Evolutionary conservation across 176 grass and related monocot genomes (phyloP), one percentile per base, ranked within the genome.

Genomic region (Chloris gayana): DNA sequence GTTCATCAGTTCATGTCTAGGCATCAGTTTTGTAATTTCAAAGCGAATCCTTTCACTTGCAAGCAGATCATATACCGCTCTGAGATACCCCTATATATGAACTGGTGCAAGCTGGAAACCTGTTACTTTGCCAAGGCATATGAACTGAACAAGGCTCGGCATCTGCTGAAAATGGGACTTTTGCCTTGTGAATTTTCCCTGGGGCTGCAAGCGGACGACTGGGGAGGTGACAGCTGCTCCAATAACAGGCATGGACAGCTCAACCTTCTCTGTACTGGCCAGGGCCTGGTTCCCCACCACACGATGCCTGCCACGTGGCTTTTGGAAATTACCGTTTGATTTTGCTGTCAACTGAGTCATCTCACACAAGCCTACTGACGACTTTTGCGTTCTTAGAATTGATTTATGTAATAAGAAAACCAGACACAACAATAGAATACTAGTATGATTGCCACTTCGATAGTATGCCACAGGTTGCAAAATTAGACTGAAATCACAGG

Each of bases 231-330:
- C 87, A 59, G 77, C 77, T 76, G 82, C 64, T 68, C 45, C 77
- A 89, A 60, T 77, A 77, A 70, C 77, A 15, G 45, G 64, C 70
- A 67, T 65, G 72, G 70, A 81, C 77, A 85, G 67, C 83, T 72
- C 57, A 60, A 89, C 78, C 73, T 72, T 67, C 78, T 67, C 77
- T 82, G 78, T 45, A 37, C 72, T 84, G 38, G 18, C 29, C 26
- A 0, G 67, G 73, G 8, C 21, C 22, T 9, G 50, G 30, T 51
- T 8, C 50, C 67, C 38, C 57, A 77, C 77, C 57, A 72, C 35
- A 58, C 66, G 77, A 41, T 70, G 14, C n/a, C 73, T 64, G 78
- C 83, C 87, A 73, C 78, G 65, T 73, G 67, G 64, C 22, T 50
- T 58, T 39, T 69, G 77, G 64, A 39, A 65, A 81, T 87, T 76